Evolutionary conservation across 345 rosid species (phyloP), one percentile per base, ranked within the genome.

Genomic region (Bruguiera gymnorhiza): DNA sequence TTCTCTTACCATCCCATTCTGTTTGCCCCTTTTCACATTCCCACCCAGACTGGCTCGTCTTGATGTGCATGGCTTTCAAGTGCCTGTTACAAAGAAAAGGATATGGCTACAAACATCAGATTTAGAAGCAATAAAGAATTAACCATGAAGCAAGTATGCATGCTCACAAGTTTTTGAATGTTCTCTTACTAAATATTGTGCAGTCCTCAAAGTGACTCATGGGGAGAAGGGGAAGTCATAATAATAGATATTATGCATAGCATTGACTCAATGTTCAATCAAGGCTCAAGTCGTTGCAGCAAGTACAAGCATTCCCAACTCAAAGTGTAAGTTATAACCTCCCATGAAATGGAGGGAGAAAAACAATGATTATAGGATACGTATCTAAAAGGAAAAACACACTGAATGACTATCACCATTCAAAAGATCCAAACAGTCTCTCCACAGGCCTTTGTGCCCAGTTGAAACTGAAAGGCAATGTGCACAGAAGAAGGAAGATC

Each of bases 11-110:
- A 59, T 64, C 6, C 3, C n/a, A n/a, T 64, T 30, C 3, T 13
- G 18, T 43, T 43, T 43, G 50, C 50, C 3, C 50, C 13, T 43
- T 43, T 72, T 32, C 8, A 65, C 23, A 67, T 58, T 36, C 67
- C 54, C 67, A 62, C 62, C 60, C 48, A 32, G 26, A 63, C 19
- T 63, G 29, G 27, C 13, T 5, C 69, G 29, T 70, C 57, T 71
- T 30, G 59, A 37, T 66, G 39, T 67, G 39, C 60, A 61, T 78
- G 81, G 76, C 21, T n/a, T 66, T 52, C 76, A 75, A 66, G 80
- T 57, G 70, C 63, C 34, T 26, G 26, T 60, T 60, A 34, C 43
- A 61, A 60, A 13, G 29, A 62, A n/a, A 50, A 60, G 54, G 62
- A 30, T 46, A 56, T 29, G 58, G 30, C 57, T 11, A 11, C 51